Conservation (phyloP, 257 asterid genomes). For the Mentha longifolia region DNA sequence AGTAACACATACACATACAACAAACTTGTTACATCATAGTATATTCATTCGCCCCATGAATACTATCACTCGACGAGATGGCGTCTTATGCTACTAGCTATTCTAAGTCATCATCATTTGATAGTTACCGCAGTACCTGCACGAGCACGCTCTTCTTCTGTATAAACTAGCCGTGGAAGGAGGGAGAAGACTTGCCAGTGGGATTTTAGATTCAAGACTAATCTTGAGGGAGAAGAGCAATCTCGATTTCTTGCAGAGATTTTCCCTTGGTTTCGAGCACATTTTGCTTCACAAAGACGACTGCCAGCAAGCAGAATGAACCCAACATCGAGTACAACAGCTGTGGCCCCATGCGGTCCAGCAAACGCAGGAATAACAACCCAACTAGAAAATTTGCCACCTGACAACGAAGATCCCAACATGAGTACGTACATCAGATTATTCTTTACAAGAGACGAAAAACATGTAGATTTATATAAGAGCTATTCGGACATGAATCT, state of each 20-base stretch:
- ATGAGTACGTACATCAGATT: not conserved
- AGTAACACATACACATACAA: not conserved
- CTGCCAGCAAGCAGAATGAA: constrained; percentile 70
- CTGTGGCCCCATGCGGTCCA: constrained; percentile 79
- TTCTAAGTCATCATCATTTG: not conserved
- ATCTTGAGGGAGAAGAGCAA: constrained; percentile 75
- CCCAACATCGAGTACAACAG: constrained; percentile 72
- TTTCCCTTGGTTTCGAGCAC: constrained; percentile 93
- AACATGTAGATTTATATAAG: not conserved
- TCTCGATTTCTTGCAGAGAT: constrained; percentile 93
- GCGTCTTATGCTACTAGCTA: not conserved
- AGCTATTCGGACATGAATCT: not conserved
- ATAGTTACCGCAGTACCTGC: not conserved
- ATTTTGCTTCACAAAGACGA: constrained; percentile 69
- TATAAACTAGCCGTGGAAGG: not conserved
- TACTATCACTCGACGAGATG: not conserved
- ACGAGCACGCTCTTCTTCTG: not conserved
- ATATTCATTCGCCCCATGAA: not conserved
- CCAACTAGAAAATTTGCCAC: constrained; percentile 84
- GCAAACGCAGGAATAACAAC: constrained; percentile 78
- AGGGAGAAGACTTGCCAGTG: not conserved
- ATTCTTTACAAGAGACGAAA: not conserved
- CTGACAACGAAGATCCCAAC: constrained; percentile 39
- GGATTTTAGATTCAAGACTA: constrained; percentile 9
- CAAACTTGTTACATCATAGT: not conserved